These are phyloP conservation scores for Sonneratia caseolaris DNA, from an alignment of 345 rosid genomes.

Conservation along the genomic window DNA sequence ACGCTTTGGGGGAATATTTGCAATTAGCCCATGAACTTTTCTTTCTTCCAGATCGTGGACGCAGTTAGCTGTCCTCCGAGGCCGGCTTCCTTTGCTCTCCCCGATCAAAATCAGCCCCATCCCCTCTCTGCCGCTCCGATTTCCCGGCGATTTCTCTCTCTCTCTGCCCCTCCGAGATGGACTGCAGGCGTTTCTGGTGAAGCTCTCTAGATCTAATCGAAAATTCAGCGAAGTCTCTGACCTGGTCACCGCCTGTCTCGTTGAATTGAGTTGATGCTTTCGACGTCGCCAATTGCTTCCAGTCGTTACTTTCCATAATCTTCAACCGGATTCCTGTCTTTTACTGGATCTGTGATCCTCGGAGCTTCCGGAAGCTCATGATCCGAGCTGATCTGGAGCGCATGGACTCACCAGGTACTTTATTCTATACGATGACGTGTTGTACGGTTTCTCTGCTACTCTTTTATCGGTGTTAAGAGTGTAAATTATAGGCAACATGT, in stretches of 20 bases:
- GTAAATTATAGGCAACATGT: neutral
- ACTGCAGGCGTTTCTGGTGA: neutral
- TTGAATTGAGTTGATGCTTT: neutral
- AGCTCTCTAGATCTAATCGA: neutral
- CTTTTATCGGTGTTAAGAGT: neutral
- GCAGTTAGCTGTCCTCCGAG: neutral
- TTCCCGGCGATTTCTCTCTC: neutral
- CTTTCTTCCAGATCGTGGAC: neutral
- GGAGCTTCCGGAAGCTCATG: constrained; percentile 4
- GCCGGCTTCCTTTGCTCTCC: neutral
- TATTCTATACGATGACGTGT: neutral
- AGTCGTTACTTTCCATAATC: neutral
- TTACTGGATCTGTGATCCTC: constrained; percentile 5
- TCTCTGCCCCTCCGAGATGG: neutral
- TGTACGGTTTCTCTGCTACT: neutral
- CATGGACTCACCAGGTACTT: constrained; percentile 56
- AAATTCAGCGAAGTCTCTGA: neutral
- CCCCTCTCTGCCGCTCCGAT: neutral
- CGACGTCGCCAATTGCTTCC: constrained; percentile 1
- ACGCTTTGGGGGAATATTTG: neutral
- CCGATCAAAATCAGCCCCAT: neutral
- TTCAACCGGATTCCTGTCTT: neutral
- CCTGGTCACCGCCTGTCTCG: neutral
- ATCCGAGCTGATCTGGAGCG: constrained; percentile 15
- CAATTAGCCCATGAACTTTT: neutral